Evolutionary conservation across 495 filamentous ascomycete species (phyloP), one percentile per base, ranked within the genome.

Genomic region (Chaetomium tenue): DNA sequence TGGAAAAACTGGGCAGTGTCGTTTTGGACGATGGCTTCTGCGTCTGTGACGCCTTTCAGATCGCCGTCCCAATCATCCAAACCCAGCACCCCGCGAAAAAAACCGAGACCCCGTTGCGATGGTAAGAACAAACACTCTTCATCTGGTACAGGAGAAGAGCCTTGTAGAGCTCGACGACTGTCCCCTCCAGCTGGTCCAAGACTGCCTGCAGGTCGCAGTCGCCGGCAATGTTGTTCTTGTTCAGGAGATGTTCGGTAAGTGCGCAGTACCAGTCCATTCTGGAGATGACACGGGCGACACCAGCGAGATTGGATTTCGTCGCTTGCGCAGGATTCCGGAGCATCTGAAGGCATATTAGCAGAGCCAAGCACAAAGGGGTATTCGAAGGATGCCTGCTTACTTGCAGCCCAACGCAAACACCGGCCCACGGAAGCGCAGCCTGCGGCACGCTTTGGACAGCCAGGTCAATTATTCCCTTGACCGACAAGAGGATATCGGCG

Each of bases 191-290:
- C n/a, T n/a, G n/a, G n/a, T n/a, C n/a, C n/a, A n/a, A n/a, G 51
- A 73, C 25, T 47, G 46, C 22, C 47, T 67, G 28, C 18, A 67
- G 28, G n/a, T n/a, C n/a, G n/a, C n/a, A n/a, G n/a, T n/a, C n/a
- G n/a, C n/a, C n/a, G n/a, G n/a, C n/a, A n/a, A 58, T 9, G 40
- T 44, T 16, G 15, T 58, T 15, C 56, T 58, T 59, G 15, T 69
- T 67, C 44, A 68, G 52, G 50, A 76, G 64, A 52, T 65, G 66
- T 46, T 70, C 51, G 33, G 65, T 56, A 55, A 75, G 63, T 18
- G 61, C 62, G 66, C 71, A 75, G 61, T 76, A 76, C 73, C 70
- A 75, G 6, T 75, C 67, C 70, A 76, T 76, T 50, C 71, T 65
- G 42, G 70, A 72, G 59, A 74, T 60, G 37, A 76, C 68, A 50